Conservation (phyloP, 192 early-diverging fungal species). For the Umbelopsis isabellina region DNA sequence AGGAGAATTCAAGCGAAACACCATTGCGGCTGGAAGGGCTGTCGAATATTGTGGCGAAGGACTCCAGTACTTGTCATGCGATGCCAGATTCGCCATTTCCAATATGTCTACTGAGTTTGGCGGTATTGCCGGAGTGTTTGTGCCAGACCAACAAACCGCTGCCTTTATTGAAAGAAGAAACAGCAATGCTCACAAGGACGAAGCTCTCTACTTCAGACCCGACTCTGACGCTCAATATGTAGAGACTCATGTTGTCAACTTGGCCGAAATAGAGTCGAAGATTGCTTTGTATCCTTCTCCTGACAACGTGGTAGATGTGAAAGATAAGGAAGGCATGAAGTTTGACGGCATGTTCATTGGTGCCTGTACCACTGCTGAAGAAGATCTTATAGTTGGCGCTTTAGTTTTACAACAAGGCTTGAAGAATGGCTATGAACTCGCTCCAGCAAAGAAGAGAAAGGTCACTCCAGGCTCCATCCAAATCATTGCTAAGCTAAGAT, state of each 20-base stretch:
- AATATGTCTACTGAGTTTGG: slow-evolving; percentile 90
- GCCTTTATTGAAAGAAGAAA: slow-evolving; percentile 75
- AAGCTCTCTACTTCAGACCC: slow-evolving; percentile 73
- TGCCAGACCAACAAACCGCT: slow-evolving; percentile 74
- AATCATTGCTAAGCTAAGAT: slow-evolving; percentile 77
- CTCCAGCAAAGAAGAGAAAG: slow-evolving; percentile 64
- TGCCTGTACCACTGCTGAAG: slow-evolving; percentile 83
- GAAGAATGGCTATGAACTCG: slow-evolving; percentile 67
- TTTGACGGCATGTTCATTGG: slow-evolving; percentile 83
- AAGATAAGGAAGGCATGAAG: slow-evolving; percentile 60
- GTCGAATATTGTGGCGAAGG: slow-evolving; percentile 80
- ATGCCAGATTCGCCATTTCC: slow-evolving; percentile 79
- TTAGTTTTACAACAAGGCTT: slow-evolving; percentile 76
- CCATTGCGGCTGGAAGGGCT: slow-evolving; percentile 78
- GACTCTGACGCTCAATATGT: slow-evolving; percentile 78
- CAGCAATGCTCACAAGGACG: slow-evolving; percentile 68
- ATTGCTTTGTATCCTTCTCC: slow-evolving; percentile 76
- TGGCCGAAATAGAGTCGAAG: slow-evolving; percentile 68
- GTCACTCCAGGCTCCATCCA: slow-evolving; percentile 80
- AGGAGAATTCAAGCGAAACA: slow-evolving; percentile 83
- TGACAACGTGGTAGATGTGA: slow-evolving; percentile 73
- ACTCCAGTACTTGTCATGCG: slow-evolving; percentile 79
- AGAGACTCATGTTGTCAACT: slow-evolving; percentile 76
- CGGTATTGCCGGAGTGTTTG: slow-evolving; percentile 83
- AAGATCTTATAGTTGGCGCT: slow-evolving; percentile 78